Percentiles rank a stretch among this genome's conserved stretches.
Evolutionary conservation across 1,139 yeast species (phyloP).

Genomic region (Sugiyamaella grinbergsii): DNA sequence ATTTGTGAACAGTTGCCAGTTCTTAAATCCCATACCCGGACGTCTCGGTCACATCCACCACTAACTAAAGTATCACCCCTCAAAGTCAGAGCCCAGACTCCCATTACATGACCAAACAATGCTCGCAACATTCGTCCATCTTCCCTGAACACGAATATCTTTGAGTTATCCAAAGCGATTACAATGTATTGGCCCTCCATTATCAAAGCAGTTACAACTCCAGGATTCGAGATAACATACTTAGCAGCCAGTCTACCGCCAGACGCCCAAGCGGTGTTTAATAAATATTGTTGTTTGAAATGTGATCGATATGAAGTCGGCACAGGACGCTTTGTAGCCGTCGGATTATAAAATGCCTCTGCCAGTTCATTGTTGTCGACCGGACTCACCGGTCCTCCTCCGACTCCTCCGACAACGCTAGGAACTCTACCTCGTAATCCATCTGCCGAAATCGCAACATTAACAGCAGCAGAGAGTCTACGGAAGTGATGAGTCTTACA

Average conservation of each 20-base stretch:
- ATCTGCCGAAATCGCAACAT: constrained; percentile 25
- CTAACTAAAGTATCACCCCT: constrained; percentile 76
- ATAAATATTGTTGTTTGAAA: constrained; percentile 47
- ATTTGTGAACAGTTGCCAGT: constrained; percentile 77
- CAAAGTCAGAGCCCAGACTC: constrained; percentile 95
- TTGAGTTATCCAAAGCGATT: constrained; percentile 48
- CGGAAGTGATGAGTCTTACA: constrained; percentile 46
- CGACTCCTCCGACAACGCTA: constrained; percentile 20
- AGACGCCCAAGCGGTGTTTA: constrained; percentile 46
- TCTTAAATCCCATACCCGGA: constrained; percentile 84
- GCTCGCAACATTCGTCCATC: constrained; percentile 74
- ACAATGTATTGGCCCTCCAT: constrained; percentile 46
- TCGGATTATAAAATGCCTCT: constrained; percentile 43
- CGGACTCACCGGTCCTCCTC: not conserved
- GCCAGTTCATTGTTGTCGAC: constrained; percentile 29
- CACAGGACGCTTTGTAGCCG: constrained; percentile 38
- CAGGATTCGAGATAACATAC: constrained; percentile 36
- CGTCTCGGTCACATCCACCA: constrained; percentile 89
- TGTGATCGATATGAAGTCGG: constrained; percentile 47
- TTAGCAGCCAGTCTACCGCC: constrained; percentile 48
- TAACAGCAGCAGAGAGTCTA: constrained; percentile 44
- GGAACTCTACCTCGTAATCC: constrained; percentile 27
- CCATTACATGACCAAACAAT: constrained; percentile 89
- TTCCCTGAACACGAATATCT: constrained; percentile 48
- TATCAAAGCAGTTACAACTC: constrained; percentile 46